Percentiles rank a stretch among this genome's conserved stretches.
Evolutionary conservation across 2,329 filamentous ascomycete genomes (phyloP).

Genomic region (Fusarium dimerum): DNA sequence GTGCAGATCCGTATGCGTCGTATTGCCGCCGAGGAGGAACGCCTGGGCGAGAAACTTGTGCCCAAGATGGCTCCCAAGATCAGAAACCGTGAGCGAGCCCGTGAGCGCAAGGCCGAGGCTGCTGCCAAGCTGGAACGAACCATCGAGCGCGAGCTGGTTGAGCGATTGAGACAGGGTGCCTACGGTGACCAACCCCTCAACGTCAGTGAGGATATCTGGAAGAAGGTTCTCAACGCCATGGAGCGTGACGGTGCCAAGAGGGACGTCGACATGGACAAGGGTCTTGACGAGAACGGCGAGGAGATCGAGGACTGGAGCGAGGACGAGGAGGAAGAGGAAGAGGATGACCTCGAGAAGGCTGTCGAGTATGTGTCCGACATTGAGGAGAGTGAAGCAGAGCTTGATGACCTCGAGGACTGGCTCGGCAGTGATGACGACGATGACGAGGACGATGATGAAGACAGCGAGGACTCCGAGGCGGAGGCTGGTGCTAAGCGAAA

Average conservation of each 20-base stretch:
- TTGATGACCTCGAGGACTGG: slow-evolving; percentile 89
- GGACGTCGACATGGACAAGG: slow-evolving; percentile 87
- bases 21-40: slow-evolving; percentile 84
- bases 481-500: slow-evolving; percentile 59
- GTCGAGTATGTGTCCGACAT: slow-evolving; percentile 94
- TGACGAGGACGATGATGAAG: slow-evolving; percentile 57
- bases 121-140: slow-evolving; percentile 93
- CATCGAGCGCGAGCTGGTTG: slow-evolving; percentile 92
- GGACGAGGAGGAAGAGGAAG: slow-evolving; percentile 65
- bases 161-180: slow-evolving; percentile 85
- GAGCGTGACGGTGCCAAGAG: slow-evolving; percentile 80
- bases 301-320: slow-evolving; percentile 68
- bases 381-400: slow-evolving; percentile 79
- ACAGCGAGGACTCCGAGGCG: slow-evolving; percentile 58
- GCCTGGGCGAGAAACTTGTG: slow-evolving; percentile 84
- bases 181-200: slow-evolving; percentile 96
- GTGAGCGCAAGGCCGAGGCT: slow-evolving; percentile 75
- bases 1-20: slow-evolving; percentile 80
- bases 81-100: slow-evolving; percentile 69
- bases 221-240: slow-evolving; percentile 89
- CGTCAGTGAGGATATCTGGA: slow-evolving; percentile 93
- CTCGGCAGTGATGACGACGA: slow-evolving; percentile 70
- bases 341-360: slow-evolving; percentile 72
- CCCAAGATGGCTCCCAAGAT: slow-evolving; percentile 92
- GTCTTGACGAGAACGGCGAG: slow-evolving; percentile 76